These are phyloP conservation scores for Xerocomus amazonicus DNA, from an alignment of 1,284 basidiomycete genomes.

Conservation along the genomic window DNA sequence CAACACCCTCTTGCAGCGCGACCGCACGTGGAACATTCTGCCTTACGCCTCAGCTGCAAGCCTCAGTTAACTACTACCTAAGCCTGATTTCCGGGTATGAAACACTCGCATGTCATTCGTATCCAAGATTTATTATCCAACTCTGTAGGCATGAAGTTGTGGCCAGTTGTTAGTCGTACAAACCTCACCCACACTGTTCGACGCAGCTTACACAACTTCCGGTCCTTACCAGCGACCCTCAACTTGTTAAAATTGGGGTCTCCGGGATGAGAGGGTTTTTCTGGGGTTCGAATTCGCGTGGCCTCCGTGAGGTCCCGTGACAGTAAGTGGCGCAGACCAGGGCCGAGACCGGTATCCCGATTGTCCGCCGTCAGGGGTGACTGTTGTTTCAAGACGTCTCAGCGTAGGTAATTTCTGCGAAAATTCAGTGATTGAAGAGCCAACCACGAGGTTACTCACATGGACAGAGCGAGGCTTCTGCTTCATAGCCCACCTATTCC, in stretches of 20 bases:
- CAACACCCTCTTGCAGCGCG: neutral
- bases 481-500: constrained; percentile 48
- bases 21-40: constrained; percentile 9
- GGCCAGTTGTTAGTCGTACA: constrained; percentile 3
- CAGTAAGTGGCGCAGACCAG: constrained; percentile 24
- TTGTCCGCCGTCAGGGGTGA: constrained; percentile 42
- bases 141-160: constrained; percentile 9
- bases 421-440: constrained; percentile 15
- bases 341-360: constrained; percentile 23
- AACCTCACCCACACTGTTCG: constrained; percentile 11
- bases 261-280: constrained; percentile 11
- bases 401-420: constrained; percentile 34
- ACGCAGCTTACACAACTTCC: constrained; percentile 1
- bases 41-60: constrained; percentile 1
- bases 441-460: constrained; percentile 21
- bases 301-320: constrained; percentile 14
- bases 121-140: constrained; percentile 27
- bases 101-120: constrained; percentile 8
- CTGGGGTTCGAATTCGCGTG: constrained; percentile 16
- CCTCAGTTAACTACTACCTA: constrained; percentile 3
- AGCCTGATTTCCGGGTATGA: constrained; percentile 26
- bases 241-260: constrained; percentile 5
- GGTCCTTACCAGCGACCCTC: constrained; percentile 6
- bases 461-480: constrained; percentile 13
- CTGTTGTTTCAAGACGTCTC: constrained; percentile 45